Conservation (phyloP, 2,329 filamentous ascomycete species). For the Penicillium sp. region DNA sequence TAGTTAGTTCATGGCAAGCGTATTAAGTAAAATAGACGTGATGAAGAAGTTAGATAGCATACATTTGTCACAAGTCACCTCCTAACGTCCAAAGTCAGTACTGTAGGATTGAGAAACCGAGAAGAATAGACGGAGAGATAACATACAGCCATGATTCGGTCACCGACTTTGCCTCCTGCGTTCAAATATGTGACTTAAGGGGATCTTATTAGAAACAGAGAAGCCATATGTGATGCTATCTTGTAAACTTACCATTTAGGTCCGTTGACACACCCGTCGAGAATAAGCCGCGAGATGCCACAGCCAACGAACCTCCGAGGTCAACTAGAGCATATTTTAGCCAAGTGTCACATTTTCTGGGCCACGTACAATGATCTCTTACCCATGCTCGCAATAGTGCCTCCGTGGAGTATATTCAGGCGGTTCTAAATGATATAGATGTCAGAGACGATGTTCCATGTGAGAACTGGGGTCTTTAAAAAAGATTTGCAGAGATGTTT, state of each 20-base stretch:
- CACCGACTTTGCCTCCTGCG: slow-evolving; percentile 56
- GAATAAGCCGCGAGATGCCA: slow-evolving; percentile 57
- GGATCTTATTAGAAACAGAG: not conserved
- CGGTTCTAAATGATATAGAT: slow-evolving; percentile 45
- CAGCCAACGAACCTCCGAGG: slow-evolving; percentile 57
- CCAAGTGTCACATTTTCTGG: not conserved
- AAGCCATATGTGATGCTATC: not conserved
- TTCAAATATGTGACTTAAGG: slow-evolving; percentile 53
- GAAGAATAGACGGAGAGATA: not conserved
- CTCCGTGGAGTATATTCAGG: slow-evolving; percentile 58
- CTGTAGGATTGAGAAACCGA: not conserved
- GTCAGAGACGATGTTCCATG: not conserved
- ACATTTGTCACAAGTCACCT: slow-evolving; percentile 60
- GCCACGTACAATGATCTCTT: slow-evolving; percentile 10
- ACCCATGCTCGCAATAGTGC: slow-evolving; percentile 56
- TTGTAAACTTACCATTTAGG: slow-evolving; percentile 43
- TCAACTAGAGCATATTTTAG: slow-evolving; percentile 42
- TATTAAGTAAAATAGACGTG: not conserved
- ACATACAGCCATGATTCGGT: slow-evolving; percentile 47
- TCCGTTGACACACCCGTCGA: slow-evolving; percentile 61
- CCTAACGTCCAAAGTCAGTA: slow-evolving; percentile 28
- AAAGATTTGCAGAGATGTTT: not conserved
- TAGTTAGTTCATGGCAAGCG: slow-evolving; percentile 2
- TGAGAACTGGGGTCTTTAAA: not conserved
- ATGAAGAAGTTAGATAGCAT: slow-evolving; percentile 15